Conservation (phyloP, 2,329 filamentous ascomycete species). For the Diaporthe australafricana region DNA sequence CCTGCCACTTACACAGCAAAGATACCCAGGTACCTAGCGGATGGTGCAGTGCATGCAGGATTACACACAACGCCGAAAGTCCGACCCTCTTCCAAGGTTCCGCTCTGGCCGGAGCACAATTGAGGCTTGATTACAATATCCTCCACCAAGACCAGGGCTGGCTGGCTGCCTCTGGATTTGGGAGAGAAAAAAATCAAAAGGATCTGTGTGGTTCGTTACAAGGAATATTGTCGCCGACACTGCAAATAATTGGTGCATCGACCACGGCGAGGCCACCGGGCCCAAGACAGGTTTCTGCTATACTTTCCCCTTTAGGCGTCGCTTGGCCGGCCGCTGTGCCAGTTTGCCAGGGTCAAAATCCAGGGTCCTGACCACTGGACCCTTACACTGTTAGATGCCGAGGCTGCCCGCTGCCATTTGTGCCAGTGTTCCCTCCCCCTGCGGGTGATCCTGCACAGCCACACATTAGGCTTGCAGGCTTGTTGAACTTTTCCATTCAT, state of each 20-base stretch:
- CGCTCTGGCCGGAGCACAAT: slow-evolving; percentile 11
- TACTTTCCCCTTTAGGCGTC: slow-evolving; percentile 11
- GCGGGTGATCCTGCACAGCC: slow-evolving; percentile 1
- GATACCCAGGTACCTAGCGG: not conserved
- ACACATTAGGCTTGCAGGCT: not conserved
- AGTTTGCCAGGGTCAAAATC: not conserved
- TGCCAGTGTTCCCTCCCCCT: too few relatives aligned
- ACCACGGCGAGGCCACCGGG: slow-evolving; percentile 6
- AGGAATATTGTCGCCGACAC: too few relatives aligned
- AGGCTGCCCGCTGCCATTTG: slow-evolving; percentile 21
- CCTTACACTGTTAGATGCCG: slow-evolving; percentile 13
- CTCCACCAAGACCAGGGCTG: not conserved
- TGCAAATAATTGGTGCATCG: not conserved
- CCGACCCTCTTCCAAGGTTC: slow-evolving; percentile 21
- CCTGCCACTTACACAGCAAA: not conserved
- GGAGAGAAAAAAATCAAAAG: not conserved
- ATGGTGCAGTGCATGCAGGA: not conserved
- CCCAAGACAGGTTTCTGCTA: slow-evolving; percentile 21
- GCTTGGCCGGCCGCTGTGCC: not conserved
- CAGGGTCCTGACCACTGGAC: slow-evolving; percentile 15
- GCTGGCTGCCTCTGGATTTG: slow-evolving; percentile 7
- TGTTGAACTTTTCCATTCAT: not conserved
- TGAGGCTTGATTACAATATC: slow-evolving; percentile 5
- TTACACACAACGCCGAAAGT: slow-evolving; percentile 14
- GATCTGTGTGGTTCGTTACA: too few relatives aligned